Evolutionary conservation across 2,329 filamentous ascomycete genomes (phyloP).

Genomic region (Podosphaera xanthii): DNA sequence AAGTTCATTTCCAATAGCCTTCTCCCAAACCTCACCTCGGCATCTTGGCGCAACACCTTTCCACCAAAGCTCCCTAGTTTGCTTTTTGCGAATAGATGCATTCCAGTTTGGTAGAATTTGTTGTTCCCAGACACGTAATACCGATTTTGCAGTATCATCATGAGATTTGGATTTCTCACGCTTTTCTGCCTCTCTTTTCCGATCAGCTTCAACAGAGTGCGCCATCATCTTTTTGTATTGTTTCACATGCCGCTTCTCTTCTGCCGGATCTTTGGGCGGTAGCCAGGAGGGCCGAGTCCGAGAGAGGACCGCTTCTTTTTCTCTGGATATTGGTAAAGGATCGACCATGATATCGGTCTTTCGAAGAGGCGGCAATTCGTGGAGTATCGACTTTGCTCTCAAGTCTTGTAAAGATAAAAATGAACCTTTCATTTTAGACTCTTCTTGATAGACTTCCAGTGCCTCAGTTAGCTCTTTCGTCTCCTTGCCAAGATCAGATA

Average conservation of each 20-base stretch:
- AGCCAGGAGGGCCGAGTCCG: constrained; percentile 67
- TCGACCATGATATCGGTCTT: constrained; percentile 60
- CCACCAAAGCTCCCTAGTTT: constrained; percentile 64
- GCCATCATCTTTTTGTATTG: constrained; percentile 72
- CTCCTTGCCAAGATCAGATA: constrained; percentile 47
- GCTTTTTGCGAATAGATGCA: constrained; percentile 41
- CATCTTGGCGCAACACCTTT: constrained; percentile 49
- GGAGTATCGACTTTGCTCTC: constrained; percentile 40
- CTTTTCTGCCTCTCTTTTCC: constrained; percentile 30
- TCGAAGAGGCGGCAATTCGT: constrained; percentile 35
- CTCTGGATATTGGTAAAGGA: constrained; percentile 60
- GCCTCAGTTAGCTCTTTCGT: constrained; percentile 55
- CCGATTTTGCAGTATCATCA: constrained; percentile 29
- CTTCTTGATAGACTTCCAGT: constrained; percentile 54
- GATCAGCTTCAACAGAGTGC: constrained; percentile 33
- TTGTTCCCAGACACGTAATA: constrained; percentile 48
- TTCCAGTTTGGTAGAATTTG: constrained; percentile 59
- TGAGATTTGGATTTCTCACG: constrained; percentile 27
- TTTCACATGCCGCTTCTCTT: constrained; percentile 72
- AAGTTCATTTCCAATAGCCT: constrained; percentile 16
- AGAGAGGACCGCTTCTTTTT: constrained; percentile 66
- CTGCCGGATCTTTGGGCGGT: constrained; percentile 67
- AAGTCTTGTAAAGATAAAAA: constrained; percentile 19
- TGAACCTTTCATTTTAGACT: constrained; percentile 17
- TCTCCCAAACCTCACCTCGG: constrained; percentile 21